Conservation (phyloP, 1,284 basidiomycete genomes). For the Amylostereum chailletii region DNA sequence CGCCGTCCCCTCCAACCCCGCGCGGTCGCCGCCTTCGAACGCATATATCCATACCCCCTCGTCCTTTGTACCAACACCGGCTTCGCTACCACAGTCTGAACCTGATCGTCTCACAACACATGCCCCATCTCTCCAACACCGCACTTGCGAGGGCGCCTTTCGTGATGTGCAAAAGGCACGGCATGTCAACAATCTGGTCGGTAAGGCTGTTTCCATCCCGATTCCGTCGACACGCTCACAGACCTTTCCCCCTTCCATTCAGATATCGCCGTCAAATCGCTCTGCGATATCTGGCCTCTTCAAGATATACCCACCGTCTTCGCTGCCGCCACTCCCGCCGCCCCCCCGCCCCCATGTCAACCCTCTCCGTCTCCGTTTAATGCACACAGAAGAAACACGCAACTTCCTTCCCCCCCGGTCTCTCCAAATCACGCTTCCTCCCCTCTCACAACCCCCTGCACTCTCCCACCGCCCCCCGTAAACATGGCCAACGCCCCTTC, state of each 20-base stretch:
- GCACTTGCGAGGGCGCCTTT: slow-evolving; percentile 24
- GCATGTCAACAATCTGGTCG: slow-evolving; percentile 57
- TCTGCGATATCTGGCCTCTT: slow-evolving; percentile 68
- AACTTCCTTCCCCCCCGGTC: slow-evolving; percentile 37
- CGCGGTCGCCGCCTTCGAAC: slow-evolving; percentile 35
- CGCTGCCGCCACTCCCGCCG: slow-evolving; percentile 28
- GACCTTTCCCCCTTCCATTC: slow-evolving; percentile 13
- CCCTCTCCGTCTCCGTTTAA: slow-evolving; percentile 15
- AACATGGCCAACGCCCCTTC: slow-evolving; percentile 14
- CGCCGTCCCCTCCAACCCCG: slow-evolving; percentile 28
- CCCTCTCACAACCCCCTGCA: slow-evolving; percentile 27
- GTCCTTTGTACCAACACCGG: slow-evolving; percentile 40
- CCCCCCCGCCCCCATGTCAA: slow-evolving; percentile 12
- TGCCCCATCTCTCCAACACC: slow-evolving; percentile 21
- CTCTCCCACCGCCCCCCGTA: slow-evolving; percentile 26
- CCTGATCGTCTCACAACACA: slow-evolving; percentile 26
- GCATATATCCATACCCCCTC: slow-evolving; percentile 54
- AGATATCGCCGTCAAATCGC: slow-evolving; percentile 71
- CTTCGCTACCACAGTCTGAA: slow-evolving; percentile 27
- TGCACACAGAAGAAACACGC: slow-evolving; percentile 19
- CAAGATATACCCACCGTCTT: slow-evolving; percentile 62
- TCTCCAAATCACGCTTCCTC: slow-evolving; percentile 7
- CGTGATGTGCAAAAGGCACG: slow-evolving; percentile 51
- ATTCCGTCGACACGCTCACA: slow-evolving; percentile 9
- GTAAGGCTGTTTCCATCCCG: slow-evolving; percentile 31